Evolutionary conservation across 805 yeast genomes (phyloP), one percentile per base, ranked within the genome.

Genomic region (Alloascoidea africana): DNA sequence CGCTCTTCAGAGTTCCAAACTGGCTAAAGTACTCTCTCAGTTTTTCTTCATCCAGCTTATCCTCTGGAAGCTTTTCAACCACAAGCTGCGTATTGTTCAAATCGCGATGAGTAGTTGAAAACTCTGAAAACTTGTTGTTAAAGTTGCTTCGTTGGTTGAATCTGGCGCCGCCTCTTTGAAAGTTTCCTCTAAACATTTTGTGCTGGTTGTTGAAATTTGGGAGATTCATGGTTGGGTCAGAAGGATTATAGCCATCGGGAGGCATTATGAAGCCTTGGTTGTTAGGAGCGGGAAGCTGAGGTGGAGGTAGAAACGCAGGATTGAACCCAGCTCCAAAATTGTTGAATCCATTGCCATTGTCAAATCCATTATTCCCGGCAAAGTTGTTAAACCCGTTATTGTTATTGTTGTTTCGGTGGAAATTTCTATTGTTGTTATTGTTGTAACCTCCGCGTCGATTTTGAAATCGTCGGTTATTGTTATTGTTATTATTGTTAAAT

Each of bases 11-110:
- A 1, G 44, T 50, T 8, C 73, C 73, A 46, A 66, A 67, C 42
- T 54, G 46, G n/a, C 53, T 44, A 45, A 67, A 67, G 43, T 56
- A 64, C 4, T 46, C 46, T 30, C 55, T 46, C 1, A 67, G 23
- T 1, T 39, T 38, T 11, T 41, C 48, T 37, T 60, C 64, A 34
- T 55, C 50, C 19, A 66, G 51, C 41, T 59, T 54, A 27, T 66
- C 70, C 2, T 46, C 46, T 13, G 73, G 73, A 5, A 67, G 38
- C 33, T 59, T 58, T 18, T 68, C 67, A 5, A 68, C 59, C 1
- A 66, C 51, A 3, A 67, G 50, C 32, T 48, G 43, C 17, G 45
- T 42, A 41, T 56, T 58, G 14, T 51, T 47, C n/a, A 39, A 40
- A 35, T 52, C 16, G 11, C 16, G 35, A 33, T n/a, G 35, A 6